phyloP scores from a whole-genome alignment of 1,139 yeast genomes.

The Meyerozyma elateridarum region DNA sequence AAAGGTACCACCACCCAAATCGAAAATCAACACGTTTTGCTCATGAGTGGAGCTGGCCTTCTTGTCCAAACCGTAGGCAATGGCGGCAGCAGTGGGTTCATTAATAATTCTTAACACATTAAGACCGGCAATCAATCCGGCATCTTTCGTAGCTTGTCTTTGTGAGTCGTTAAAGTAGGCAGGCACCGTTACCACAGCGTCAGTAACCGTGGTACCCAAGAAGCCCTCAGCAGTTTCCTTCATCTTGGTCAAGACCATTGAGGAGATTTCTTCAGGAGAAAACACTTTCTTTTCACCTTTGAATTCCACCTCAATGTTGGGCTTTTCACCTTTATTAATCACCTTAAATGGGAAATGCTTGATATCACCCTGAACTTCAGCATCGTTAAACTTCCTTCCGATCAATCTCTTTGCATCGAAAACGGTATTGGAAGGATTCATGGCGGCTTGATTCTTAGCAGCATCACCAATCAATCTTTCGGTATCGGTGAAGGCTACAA shows the following conservation, averaged over 20 bases:
- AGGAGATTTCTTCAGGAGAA: conserved; percentile 24
- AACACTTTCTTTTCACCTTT: conserved; percentile 18
- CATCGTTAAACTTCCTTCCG: conserved; percentile 43
- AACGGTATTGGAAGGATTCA: conserved; percentile 27
- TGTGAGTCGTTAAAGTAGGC: conserved; percentile 49
- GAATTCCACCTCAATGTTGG: conserved; percentile 20
- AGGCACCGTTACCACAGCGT: conserved; percentile 49
- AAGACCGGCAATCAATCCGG: conserved; percentile 47
- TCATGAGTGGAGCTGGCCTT: conserved; percentile 23
- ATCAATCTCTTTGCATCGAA: conserved; percentile 31
- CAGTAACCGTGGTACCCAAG: conserved; percentile 37
- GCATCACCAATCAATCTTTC: conserved; percentile 29
- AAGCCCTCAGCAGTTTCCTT: conserved; percentile 46
- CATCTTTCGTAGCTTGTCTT: conserved; percentile 49
- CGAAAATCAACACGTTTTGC: conserved; percentile 37
- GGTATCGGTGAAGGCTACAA: conserved; percentile 26
- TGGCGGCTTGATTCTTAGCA: conserved; percentile 28
- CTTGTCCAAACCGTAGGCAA: conserved; percentile 43
- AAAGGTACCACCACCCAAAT: conserved; percentile 51
- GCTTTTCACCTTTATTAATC: conserved; percentile 19
- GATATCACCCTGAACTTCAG: conserved; percentile 40
- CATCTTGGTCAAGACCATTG: conserved; percentile 33
- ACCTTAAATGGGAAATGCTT: conserved; percentile 44
- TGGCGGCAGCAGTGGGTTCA: conserved; percentile 51
- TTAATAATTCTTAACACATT: conserved; percentile 46